A percentile compares a stretch with the other conserved stretches of the same genome.
Evolutionary conservation across 2,329 filamentous ascomycete genomes (phyloP).

Genomic region (Myriosclerotinia curreyana): DNA sequence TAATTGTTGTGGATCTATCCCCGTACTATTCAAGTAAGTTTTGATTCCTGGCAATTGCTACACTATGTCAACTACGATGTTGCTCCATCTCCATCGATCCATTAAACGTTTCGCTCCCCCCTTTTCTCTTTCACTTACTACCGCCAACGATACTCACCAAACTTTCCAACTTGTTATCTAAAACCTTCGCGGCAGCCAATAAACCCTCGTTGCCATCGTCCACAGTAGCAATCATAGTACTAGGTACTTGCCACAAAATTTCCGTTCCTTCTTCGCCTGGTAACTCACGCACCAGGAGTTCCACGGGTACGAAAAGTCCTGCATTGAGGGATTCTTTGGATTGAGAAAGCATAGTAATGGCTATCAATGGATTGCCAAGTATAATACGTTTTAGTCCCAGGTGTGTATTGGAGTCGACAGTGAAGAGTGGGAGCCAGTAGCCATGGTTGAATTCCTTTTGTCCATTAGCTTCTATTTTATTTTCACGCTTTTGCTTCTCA

Average conservation of each 20-base stretch:
- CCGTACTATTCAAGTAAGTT: background rate
- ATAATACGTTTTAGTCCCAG: conserved; percentile 26
- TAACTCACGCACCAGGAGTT: conserved; percentile 29
- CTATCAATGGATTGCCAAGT: conserved; percentile 33
- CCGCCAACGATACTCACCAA: conserved; percentile 22
- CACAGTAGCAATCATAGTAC: conserved; percentile 25
- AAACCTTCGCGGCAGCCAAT: conserved; percentile 21
- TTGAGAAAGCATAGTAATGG: conserved; percentile 32
- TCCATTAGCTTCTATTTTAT: background rate
- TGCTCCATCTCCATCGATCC: background rate
- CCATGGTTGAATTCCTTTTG: conserved; percentile 30
- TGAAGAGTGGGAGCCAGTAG: conserved; percentile 29
- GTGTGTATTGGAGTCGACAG: conserved; percentile 24
- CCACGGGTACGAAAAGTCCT: conserved; percentile 31
- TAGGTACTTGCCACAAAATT: conserved; percentile 28
- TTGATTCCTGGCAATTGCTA: background rate
- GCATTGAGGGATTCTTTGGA: conserved; percentile 23
- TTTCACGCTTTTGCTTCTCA: background rate
- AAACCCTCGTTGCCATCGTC: conserved; percentile 23
- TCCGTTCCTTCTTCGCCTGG: conserved; percentile 25
- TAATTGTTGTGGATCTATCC: too few species aligned
- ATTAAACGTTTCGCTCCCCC: background rate
- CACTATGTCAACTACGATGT: too few species aligned
- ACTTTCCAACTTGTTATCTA: conserved; percentile 28
- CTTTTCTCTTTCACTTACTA: background rate